phyloP scores from a whole-genome alignment of 2,329 filamentous ascomycete species.

The Hypoxylon sp. region DNA sequence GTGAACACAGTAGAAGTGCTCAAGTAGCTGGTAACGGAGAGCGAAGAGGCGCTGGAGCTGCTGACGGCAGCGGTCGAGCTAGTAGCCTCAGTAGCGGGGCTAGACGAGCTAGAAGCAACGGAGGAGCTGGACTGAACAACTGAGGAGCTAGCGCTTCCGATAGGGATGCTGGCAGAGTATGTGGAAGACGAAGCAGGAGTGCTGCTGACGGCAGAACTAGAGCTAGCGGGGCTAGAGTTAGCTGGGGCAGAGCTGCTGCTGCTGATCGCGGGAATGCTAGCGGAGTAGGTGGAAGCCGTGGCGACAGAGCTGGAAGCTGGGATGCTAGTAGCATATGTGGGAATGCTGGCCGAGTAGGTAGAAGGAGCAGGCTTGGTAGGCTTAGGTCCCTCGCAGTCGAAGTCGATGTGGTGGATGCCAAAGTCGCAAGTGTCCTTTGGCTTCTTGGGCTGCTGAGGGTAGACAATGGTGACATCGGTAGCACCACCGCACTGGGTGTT shows the following conservation, averaged over 20 bases:
- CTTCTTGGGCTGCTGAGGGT: slow-evolving; percentile 71
- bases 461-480: slow-evolving; percentile 81
- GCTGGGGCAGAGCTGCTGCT: slow-evolving; percentile 20
- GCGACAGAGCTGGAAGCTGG: slow-evolving; percentile 31
- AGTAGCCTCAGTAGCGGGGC: slow-evolving; percentile 23
- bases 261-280: slow-evolving; percentile 14
- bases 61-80: slow-evolving; percentile 35
- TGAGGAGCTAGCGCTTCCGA: slow-evolving; percentile 38
- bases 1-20: slow-evolving; percentile 67
- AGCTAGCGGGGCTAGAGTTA: slow-evolving; percentile 11
- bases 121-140: slow-evolving; percentile 33
- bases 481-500: slow-evolving; percentile 96
- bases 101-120: slow-evolving; percentile 34
- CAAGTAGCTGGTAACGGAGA: slow-evolving; percentile 58
- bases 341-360: slow-evolving; percentile 28
- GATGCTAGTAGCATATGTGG: slow-evolving; percentile 23
- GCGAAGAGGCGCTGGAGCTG: slow-evolving; percentile 41
- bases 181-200: slow-evolving; percentile 5
- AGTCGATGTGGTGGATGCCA: slow-evolving; percentile 80
- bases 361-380: slow-evolving; percentile 47
- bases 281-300: slow-evolving; percentile 22
- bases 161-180: slow-evolving; percentile 16
- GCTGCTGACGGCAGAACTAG: slow-evolving; percentile 17
- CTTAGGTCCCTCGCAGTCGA: slow-evolving; percentile 73
- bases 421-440: slow-evolving; percentile 75